phyloP scores from a whole-genome alignment of 768 basidiomycete genomes.

The Tylopilus sp. region DNA sequence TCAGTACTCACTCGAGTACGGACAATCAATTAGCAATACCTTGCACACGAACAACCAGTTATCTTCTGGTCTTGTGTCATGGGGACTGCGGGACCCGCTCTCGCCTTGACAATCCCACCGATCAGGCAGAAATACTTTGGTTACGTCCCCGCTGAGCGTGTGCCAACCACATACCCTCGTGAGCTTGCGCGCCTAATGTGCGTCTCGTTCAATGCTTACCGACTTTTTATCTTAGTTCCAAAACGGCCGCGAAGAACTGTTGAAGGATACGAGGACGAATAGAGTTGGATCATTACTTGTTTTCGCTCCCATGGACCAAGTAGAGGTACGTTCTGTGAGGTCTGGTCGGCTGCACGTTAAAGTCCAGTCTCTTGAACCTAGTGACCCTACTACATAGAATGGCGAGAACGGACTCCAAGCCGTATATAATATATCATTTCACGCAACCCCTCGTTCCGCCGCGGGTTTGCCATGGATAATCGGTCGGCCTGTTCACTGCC shows the following conservation, averaged over 20 bases:
- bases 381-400: constrained; percentile 3
- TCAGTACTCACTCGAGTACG: neutral
- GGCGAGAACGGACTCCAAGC: neutral
- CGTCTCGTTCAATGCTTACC: neutral
- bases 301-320: neutral
- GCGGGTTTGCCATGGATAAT: neutral
- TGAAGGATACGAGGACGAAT: constrained; percentile 72
- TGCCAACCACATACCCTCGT: constrained; percentile 82
- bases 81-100: constrained; percentile 70
- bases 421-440: constrained; percentile 3
- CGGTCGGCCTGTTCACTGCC: neutral
- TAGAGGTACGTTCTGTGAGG: constrained; percentile 4
- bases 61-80: constrained; percentile 84
- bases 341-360: neutral
- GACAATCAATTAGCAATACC: constrained; percentile 63
- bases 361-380: neutral
- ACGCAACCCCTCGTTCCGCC: neutral
- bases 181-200: constrained; percentile 29
- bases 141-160: constrained; percentile 61
- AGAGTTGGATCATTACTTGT: neutral
- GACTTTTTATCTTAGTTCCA: constrained; percentile 47
- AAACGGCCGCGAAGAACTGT: constrained; percentile 66
- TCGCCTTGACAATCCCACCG: constrained; percentile 75
- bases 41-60: constrained; percentile 87
- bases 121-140: constrained; percentile 69